Evolutionary conservation across 768 basidiomycete genomes (phyloP), one percentile per base, ranked within the genome.

Genomic region (Kwoniella sp.): DNA sequence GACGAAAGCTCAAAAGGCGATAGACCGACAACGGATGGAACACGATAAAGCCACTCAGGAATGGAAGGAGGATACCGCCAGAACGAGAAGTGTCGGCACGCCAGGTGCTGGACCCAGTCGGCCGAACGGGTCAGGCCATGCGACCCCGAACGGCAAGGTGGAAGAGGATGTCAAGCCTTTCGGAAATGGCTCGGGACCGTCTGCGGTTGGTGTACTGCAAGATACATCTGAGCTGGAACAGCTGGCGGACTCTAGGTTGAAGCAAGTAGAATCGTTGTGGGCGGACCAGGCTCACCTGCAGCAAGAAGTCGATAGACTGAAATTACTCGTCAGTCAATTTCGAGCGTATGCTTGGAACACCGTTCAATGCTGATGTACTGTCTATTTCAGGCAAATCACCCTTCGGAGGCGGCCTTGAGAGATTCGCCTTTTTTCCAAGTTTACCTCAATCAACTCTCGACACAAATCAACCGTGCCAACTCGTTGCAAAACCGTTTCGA

Each of bases 391-490:
- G 71, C 68, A 8, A 38, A 73, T 31, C 72, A 76, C 55, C 79
- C 79, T 9, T 63, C 77, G 4, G 77, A 80, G 55, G 48, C 55
- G 1, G 63, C 58, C 29, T 60, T 80, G 12, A 63, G 74, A 12
- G 63, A 67, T 17, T 71, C 74, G n/a, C 75, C 74, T 8, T 74
- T 77, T 57, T 91, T 89, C 77, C 86, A 85, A 70, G 73, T 83
- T 15, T 82, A 92, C 25, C 72, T 86, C 34, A 84, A 86, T 5
- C 86, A 88, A 57, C 82, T 86, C 2, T 83, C 85, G 2, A 79
- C 79, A 12, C 68, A 72, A 12, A 63, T 60, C 37, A 77, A 88
- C 30, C 84, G 86, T 58, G 81, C 82, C 7, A 52, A 83, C 74
- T 67, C 80, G 7, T 45, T 72, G 7, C 69, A 74, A 61, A 23